Percentiles rank a stretch among this genome's conserved stretches.
Evolutionary conservation across 495 filamentous ascomycete species (phyloP).

Genomic region (Lepraria neglecta): DNA sequence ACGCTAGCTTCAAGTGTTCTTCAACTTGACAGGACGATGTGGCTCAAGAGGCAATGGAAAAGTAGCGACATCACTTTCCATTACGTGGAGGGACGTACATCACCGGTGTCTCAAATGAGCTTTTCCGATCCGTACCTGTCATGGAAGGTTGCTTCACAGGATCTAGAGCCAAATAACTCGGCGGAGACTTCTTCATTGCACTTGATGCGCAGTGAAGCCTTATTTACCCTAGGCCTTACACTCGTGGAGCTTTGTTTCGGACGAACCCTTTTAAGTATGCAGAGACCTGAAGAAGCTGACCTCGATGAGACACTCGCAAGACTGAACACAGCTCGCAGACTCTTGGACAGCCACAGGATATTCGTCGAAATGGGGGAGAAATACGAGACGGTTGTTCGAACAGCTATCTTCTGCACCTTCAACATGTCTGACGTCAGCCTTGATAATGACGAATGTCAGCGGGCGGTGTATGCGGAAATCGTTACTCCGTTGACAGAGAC

Average conservation of each 20-base stretch:
- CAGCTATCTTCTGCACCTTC: constrained; percentile 13
- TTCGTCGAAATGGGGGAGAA: too few relatives aligned
- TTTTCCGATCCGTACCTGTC: constrained; percentile 14
- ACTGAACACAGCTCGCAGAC: constrained; percentile 30
- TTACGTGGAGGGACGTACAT: background rate
- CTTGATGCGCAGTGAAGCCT: constrained; percentile 28
- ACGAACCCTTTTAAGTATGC: constrained; percentile 26
- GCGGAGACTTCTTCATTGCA: constrained; percentile 16
- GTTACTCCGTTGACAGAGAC: constrained; percentile 21
- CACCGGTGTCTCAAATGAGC: background rate
- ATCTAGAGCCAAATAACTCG: constrained; percentile 18
- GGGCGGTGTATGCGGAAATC: constrained; percentile 26
- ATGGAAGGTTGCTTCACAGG: constrained; percentile 9
- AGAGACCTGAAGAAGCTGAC: constrained; percentile 27
- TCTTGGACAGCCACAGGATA: constrained; percentile 17
- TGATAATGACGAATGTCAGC: constrained; percentile 27
- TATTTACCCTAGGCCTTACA: constrained; percentile 33
- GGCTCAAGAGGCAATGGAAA: constrained; percentile 31
- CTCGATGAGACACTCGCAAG: constrained; percentile 23
- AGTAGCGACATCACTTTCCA: constrained; percentile 29
- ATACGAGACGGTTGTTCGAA: too few relatives aligned
- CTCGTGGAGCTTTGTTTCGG: constrained; percentile 37
- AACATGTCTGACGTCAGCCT: constrained; percentile 23
- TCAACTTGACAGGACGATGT: constrained; percentile 32
- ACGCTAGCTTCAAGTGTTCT: constrained; percentile 35